phyloP scores from a whole-genome alignment of 306 rosid species.

The Albizia julibrissin region DNA sequence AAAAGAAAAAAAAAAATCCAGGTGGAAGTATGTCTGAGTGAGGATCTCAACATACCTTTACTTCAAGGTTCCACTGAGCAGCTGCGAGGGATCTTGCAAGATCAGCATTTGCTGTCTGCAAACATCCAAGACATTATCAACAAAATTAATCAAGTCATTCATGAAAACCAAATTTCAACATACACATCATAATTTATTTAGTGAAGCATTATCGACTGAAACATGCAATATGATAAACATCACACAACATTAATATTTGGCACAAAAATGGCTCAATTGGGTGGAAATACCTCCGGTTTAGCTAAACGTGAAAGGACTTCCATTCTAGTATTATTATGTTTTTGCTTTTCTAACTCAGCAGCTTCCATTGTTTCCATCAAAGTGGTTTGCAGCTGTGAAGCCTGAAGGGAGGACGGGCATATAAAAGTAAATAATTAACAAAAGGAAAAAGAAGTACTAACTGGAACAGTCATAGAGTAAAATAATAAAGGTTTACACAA shows the following conservation, averaged over 20 bases:
- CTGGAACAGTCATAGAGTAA: constrained; percentile 14
- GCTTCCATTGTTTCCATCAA: constrained; percentile 99
- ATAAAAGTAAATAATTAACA: constrained; percentile 22
- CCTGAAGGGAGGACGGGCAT: constrained; percentile 50
- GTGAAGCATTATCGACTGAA: constrained; percentile 19
- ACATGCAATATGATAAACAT: neutral
- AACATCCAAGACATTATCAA: constrained; percentile 48
- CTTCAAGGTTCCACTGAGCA: constrained; percentile 86
- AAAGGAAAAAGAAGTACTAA: constrained; percentile 2
- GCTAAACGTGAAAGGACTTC: constrained; percentile 75
- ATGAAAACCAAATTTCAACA: constrained; percentile 22
- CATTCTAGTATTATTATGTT: constrained; percentile 93
- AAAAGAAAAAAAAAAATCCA: neutral
- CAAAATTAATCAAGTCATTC: constrained; percentile 34
- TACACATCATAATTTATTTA: neutral
- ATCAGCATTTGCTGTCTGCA: constrained; percentile 91
- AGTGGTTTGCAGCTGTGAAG: constrained; percentile 80
- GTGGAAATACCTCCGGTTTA: constrained; percentile 73
- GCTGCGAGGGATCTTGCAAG: constrained; percentile 88
- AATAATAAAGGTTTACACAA: neutral
- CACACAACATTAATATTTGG: neutral
- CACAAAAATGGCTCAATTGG: constrained; percentile 20
- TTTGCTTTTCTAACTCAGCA: constrained; percentile 91
- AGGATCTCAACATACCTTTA: constrained; percentile 72
- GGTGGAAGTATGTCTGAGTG: constrained; percentile 14